Conservation (phyloP, 225 moss, liverwort and hornwort species). For the Neckera pumila region DNA sequence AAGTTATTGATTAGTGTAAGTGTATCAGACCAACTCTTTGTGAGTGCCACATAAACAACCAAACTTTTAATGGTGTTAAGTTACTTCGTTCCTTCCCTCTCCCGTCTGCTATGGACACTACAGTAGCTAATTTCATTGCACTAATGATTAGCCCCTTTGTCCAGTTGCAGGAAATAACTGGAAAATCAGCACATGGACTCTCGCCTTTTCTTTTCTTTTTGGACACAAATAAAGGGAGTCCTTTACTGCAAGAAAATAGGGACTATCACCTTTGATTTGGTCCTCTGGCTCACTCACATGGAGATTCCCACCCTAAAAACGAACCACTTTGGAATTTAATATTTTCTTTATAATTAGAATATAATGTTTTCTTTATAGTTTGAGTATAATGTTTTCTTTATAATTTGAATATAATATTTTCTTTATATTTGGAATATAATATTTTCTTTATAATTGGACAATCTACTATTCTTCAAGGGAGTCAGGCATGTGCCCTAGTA, state of each 20-base stretch:
- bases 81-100: neutral
- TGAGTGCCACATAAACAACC: too few relatives aligned
- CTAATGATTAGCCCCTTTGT: neutral
- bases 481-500: neutral
- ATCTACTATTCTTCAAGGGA: neutral
- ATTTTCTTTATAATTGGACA: neutral
- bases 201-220: too few relatives aligned
- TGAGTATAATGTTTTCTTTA: too few relatives aligned
- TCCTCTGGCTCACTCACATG: neutral
- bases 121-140: neutral
- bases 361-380: too few relatives aligned
- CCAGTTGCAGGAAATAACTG: neutral
- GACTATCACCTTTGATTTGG: neutral
- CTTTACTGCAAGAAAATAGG: too few relatives aligned
- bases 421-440: too few relatives aligned
- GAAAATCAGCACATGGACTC: neutral
- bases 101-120: neutral
- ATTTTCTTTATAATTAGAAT: too few relatives aligned
- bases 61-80: too few relatives aligned
- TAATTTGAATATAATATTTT: too few relatives aligned
- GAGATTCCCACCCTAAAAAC: neutral
- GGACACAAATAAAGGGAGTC: too few relatives aligned
- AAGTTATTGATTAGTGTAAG: too few relatives aligned
- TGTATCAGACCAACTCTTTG: too few relatives aligned
- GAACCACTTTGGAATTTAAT: neutral